Percentiles rank a stretch among this genome's conserved stretches.
Conservation (phyloP, 2,329 filamentous ascomycete genomes). For the Alternaria brassicae region DNA sequence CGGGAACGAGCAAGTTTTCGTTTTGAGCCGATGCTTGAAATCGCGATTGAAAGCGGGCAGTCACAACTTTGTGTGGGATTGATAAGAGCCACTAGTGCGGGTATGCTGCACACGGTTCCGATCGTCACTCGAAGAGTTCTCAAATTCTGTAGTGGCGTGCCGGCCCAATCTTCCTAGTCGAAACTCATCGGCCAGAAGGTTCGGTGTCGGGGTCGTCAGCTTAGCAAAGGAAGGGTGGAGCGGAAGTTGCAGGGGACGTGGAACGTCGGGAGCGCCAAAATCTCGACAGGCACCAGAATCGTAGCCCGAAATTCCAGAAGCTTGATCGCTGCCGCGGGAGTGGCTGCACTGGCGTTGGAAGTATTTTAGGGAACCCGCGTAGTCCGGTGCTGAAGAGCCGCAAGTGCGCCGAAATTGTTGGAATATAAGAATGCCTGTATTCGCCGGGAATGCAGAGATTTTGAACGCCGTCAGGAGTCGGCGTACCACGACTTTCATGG, state of each 20-base stretch:
- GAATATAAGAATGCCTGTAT: constrained; percentile 17
- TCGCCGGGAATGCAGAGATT: constrained; percentile 21
- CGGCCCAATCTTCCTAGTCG: constrained; percentile 35
- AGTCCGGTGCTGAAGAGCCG: constrained; percentile 17
- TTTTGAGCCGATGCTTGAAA: not conserved
- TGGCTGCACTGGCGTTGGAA: constrained; percentile 31
- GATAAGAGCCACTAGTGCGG: constrained; percentile 29
- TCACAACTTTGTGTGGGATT: constrained; percentile 19
- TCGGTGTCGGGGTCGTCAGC: constrained; percentile 38
- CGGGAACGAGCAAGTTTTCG: not conserved
- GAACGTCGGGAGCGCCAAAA: constrained; percentile 30
- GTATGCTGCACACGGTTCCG: constrained; percentile 21
- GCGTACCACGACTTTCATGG: constrained; percentile 10
- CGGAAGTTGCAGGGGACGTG: constrained; percentile 28
- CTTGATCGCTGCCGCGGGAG: constrained; percentile 33
- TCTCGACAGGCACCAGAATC: constrained; percentile 23
- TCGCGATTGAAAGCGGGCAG: constrained; percentile 6
- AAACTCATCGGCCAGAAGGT: constrained; percentile 41
- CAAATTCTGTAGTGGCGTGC: constrained; percentile 25
- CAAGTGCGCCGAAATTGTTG: constrained; percentile 18
- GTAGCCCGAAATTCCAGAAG: constrained; percentile 24
- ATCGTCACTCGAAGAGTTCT: constrained; percentile 21
- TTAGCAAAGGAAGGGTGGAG: constrained; percentile 36
- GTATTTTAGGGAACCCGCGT: constrained; percentile 29
- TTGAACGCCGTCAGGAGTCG: not conserved